Evolutionary conservation across 768 basidiomycete species (phyloP), one percentile per base, ranked within the genome.

Genomic region (Dentipellis fragilis): DNA sequence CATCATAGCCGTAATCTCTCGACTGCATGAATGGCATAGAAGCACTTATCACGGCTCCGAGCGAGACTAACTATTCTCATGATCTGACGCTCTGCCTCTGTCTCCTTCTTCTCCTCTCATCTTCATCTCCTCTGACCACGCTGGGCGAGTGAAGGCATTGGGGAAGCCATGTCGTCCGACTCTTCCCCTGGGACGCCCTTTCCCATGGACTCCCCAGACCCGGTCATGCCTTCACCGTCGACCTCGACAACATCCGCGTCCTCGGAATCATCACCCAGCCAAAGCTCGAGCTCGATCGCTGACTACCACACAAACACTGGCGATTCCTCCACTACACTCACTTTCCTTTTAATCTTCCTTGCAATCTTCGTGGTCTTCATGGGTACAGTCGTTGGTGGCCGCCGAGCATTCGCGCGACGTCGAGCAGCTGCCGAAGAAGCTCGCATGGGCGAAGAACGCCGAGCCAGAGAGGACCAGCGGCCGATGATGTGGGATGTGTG

Each of bases 401-500:
- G 37, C 16, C 34, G 22, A 36, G 17, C 23, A 7, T 16, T 17
- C 14, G 19, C 1, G 7, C 17, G 38, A 10, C 16, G 0, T 34
- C 38, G 16, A 23, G 29, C 29, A 29, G 29, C 29, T 29, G 29
- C 29, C 6, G 29, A 29, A 29, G 29, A 29, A 29, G 29, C 29
- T 29, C 29, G 29, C 29, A 3, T 29, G 29, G 29, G 3, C 29
- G 29, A 29, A 29, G 29, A 29, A 6, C 29, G 29, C 29, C 29
- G 2, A 1, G n/a, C 40, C 19, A 1, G 49, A 51, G 21, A 17
- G 1, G 17, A 16, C 23, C 17, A n/a, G 52, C 57, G 16, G 40
- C 61, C 60, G 17, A 52, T 35, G 45, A 17, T 57, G 52, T 60
- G 47, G 51, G 59, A 57, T 12, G 16, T 56, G 46, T 49, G 38